Conservation (phyloP, 352 stramenopile genomes). For the Globisporangium echinulatum region DNA sequence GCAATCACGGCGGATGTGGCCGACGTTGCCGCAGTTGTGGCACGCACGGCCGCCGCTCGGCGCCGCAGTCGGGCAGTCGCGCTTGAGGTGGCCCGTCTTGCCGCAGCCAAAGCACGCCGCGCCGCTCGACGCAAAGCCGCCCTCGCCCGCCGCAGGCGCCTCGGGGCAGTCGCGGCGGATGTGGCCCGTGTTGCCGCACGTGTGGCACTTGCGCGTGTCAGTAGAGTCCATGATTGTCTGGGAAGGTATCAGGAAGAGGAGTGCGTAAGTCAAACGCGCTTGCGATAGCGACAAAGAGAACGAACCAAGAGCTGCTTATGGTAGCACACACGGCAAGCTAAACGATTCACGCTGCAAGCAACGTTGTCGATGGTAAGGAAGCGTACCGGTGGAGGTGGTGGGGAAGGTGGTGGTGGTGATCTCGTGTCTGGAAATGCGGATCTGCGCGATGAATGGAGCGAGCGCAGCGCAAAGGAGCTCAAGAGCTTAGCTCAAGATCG, state of each 20-base stretch:
- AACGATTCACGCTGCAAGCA: no score
- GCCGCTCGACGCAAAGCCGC: conserved; percentile 22
- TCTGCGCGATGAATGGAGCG: conserved; percentile 9
- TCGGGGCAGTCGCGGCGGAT: conserved; percentile 73
- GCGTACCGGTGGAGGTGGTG: conserved; percentile 3
- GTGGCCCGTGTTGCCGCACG: conserved; percentile 70
- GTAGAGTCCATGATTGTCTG: conserved; percentile 12
- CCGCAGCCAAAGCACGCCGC: conserved; percentile 70
- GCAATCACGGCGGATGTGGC: conserved; percentile 78
- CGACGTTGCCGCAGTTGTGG: conserved; percentile 78
- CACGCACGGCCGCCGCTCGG: conserved; percentile 40
- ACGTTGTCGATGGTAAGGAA: no score
- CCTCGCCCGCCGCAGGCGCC: conserved; percentile 32
- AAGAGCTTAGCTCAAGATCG: not conserved
- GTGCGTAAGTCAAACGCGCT: not conserved
- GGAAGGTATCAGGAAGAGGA: not conserved
- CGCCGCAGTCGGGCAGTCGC: conserved; percentile 48
- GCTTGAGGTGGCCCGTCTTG: conserved; percentile 78
- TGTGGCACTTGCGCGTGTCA: conserved; percentile 67
- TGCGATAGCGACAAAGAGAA: not conserved
- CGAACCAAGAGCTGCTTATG: no score
- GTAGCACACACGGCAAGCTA: no score
- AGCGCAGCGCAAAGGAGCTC: not conserved
- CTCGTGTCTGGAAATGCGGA: conserved; percentile 13
- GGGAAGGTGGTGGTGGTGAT: not conserved